Evolutionary conservation across 1,284 basidiomycete species (phyloP), one percentile per base, ranked within the genome.

Genomic region (Sanghuangporus baumii): DNA sequence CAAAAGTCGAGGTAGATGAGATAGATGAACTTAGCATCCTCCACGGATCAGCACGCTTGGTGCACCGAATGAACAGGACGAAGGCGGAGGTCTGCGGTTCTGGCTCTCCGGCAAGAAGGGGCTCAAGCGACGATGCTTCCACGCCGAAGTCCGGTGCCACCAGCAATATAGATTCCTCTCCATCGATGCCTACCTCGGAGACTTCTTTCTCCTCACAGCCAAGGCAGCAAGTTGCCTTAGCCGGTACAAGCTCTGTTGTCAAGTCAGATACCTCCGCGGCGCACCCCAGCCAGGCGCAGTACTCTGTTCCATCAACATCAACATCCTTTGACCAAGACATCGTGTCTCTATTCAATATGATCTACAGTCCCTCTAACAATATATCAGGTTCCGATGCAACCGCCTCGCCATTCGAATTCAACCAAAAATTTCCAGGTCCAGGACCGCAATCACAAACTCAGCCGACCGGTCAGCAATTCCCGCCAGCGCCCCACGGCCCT

Each of bases 1-100:
- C 26, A 11, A 55, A 63, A 54, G 57, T 37, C 14, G 61, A 63
- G 12, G 20, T 43, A 18, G 41, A 59, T 26, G 57, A 47, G 8
- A 48, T 36, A 8, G 26, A 59, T 16, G 61, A 63, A 38, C 51
- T 59, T 16, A 54, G 31, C 26, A 55, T 59, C 2, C 41, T 59
- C 20, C 57, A 26, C 8, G 61, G 57, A 16, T 43, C 56, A 8
- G 36, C 55, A 31, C 60, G 60, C 5, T 40, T 51, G 18, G 55
- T 57, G n/a, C 57, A 37, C 8, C 26, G 16, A 20, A 31, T 16
- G 20, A 40, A 41, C 12, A 56, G 12, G 38, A 31, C n/a, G 36
- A 47, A 34, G 43, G 16, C 18, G 12, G 18, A 36, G 2, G 6
- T 7, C 16, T 34, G 12, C 31, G 46, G 26, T 3, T 18, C 36